phyloP scores from a whole-genome alignment of 306 rosid genomes.

The Sphenostylis stenocarpa region DNA sequence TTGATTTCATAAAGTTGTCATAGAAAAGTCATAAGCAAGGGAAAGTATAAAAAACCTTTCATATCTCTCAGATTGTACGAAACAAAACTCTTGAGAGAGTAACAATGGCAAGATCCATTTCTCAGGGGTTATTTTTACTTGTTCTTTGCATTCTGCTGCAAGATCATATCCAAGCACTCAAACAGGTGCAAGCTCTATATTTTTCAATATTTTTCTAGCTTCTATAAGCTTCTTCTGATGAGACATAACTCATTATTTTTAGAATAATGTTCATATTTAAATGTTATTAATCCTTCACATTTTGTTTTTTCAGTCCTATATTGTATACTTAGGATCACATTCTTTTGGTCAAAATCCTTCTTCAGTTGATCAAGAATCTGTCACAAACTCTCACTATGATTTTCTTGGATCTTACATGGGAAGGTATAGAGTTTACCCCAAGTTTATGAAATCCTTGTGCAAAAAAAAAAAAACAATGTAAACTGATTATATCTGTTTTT shows the following conservation, averaged over 20 bases:
- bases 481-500: neutral
- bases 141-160: conserved; percentile 39
- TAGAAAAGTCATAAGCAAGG: neutral
- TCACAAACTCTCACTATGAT: conserved; percentile 45
- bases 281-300: neutral
- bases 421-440: conserved; percentile 40
- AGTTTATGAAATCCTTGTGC: neutral
- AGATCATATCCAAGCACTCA: conserved; percentile 32
- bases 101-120: conserved; percentile 29
- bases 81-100: neutral
- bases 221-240: neutral
- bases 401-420: conserved; percentile 54
- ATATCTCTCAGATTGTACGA: neutral
- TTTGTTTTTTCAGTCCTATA: conserved; percentile 50
- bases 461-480: neutral
- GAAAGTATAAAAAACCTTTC: neutral
- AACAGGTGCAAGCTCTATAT: conserved; percentile 40
- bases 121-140: conserved; percentile 28
- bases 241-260: neutral
- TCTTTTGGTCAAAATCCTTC: conserved; percentile 40
- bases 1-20: neutral
- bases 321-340: conserved; percentile 71
- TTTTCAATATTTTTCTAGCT: neutral
- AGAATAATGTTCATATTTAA: neutral
- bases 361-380: conserved; percentile 16